phyloP scores from a whole-genome alignment of 2,329 filamentous ascomycete genomes.

The Nemania sp. region DNA sequence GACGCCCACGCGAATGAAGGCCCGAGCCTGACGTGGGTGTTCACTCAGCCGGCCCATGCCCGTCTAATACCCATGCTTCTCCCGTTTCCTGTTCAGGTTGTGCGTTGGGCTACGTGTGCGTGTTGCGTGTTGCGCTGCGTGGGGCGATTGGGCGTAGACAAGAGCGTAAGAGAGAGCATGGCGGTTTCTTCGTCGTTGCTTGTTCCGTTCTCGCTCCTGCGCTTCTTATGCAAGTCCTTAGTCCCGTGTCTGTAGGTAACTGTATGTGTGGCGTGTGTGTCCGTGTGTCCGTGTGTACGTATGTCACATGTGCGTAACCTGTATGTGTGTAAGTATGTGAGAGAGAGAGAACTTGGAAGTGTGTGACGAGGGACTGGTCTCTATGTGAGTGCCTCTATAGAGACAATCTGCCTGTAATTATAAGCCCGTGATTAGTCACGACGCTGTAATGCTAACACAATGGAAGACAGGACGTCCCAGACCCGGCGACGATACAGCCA shows the following conservation, averaged over 20 bases:
- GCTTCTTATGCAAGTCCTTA: too few species aligned
- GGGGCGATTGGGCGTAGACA: too few species aligned
- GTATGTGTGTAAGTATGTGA: background rate
- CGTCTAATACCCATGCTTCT: constrained; percentile 8
- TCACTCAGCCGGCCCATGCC: constrained; percentile 19
- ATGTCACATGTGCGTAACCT: background rate
- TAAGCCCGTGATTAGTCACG: constrained; percentile 18
- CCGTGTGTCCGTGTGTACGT: background rate
- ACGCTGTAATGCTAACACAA: constrained; percentile 24
- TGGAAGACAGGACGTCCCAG: constrained; percentile 11
- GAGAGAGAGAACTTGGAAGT: background rate
- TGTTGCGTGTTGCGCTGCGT: background rate
- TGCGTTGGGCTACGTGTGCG: background rate
- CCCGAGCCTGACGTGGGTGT: constrained; percentile 8
- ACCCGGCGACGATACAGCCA: too few species aligned
- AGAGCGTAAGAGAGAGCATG: too few species aligned
- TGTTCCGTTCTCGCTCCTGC: background rate
- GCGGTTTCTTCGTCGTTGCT: too few species aligned
- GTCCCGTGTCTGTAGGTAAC: too few species aligned
- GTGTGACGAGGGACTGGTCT: too few species aligned
- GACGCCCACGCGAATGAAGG: constrained; percentile 11
- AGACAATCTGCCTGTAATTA: too few species aligned
- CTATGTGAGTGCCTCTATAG: too few species aligned
- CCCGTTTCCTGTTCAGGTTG: background rate
- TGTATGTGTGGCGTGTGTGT: background rate